A percentile compares a stretch with the other conserved stretches of the same genome.
Conservation (phyloP, 2,329 filamentous ascomycete genomes). For the Aspergillus transmontanensis region DNA sequence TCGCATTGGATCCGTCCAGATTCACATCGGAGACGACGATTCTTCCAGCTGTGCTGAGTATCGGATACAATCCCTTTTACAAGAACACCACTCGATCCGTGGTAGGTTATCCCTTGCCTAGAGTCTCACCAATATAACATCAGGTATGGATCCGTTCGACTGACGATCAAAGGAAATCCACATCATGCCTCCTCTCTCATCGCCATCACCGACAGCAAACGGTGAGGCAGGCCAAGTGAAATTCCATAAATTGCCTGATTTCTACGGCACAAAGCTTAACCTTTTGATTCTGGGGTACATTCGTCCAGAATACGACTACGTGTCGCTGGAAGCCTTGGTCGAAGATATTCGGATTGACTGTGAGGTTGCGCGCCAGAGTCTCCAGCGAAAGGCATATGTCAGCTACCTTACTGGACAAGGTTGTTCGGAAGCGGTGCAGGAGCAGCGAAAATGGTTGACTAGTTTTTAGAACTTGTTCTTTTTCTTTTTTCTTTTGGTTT, state of each 20-base stretch:
- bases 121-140: not conserved
- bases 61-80: slow-evolving; percentile 98
- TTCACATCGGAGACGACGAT: slow-evolving; percentile 44
- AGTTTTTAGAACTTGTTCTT: slow-evolving; percentile 25
- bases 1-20: slow-evolving; percentile 62
- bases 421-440: slow-evolving; percentile 33
- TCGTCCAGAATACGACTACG: slow-evolving; percentile 86
- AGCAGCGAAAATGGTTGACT: slow-evolving; percentile 38
- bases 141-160: not conserved
- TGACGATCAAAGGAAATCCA: slow-evolving; percentile 68
- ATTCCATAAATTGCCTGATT: slow-evolving; percentile 62
- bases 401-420: slow-evolving; percentile 41
- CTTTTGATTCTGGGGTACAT: slow-evolving; percentile 85
- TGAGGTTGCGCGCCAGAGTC: slow-evolving; percentile 73
- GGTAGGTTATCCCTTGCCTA: slow-evolving; percentile 40
- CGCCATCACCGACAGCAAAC: slow-evolving; percentile 37
- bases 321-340: slow-evolving; percentile 77
- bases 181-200: slow-evolving; percentile 73
- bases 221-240: slow-evolving; percentile 26
- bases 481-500: not conserved
- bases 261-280: slow-evolving; percentile 80
- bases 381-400: slow-evolving; percentile 66
- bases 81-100: slow-evolving; percentile 84
- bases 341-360: slow-evolving; percentile 89
- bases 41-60: slow-evolving; percentile 88